Evolutionary conservation across 805 yeast species (phyloP), one percentile per base, ranked within the genome.

Genomic region (Zygosaccharomyces siamensis): DNA sequence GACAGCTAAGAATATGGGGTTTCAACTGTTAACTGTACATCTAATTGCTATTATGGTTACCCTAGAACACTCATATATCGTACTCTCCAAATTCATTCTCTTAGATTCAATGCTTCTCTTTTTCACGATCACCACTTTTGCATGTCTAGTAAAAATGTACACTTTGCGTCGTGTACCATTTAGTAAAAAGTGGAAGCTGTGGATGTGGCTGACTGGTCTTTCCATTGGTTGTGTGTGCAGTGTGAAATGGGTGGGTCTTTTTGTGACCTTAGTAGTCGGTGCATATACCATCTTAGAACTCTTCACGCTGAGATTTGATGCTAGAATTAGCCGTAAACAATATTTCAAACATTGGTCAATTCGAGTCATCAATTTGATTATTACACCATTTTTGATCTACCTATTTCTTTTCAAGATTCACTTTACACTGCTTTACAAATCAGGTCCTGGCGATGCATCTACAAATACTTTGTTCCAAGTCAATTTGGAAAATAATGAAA

Each of bases 401-500:
- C 63, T 86, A 61, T 59, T 76, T 28, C 79, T 84, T 60, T 93
- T 93, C 76, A 85, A 83, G 62, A 71, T 86, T 37, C 99, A 93
- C 66, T 93, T 93, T 59, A 60, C 76, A 16, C 71, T 89, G 33
- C 76, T 93, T 49, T 80, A 77, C 60, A 82, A 81, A 59, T 78
- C 95, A 1, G 99, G 99, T 16, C 82, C 96, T 0, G 99, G 98
- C 37, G 96, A 92, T 66, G 86, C 95, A 2, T 83, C 93, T 45
- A 87, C 93, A 72, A 83, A 93, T 14, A 83, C 97, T 0, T 74
- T 92, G 45, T 83, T 93, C 69, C 99, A 93, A 68, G 90, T 92
- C 7, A 87, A 92, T 51, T 72, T 93, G 54, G 76, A 77, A 45
- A 87, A 85, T 8, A 79, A 83, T 42, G 77, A 81, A 14, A 75